Evolutionary conservation across 345 rosid species (phyloP).

Genomic region (Noccaea caerulescens): DNA sequence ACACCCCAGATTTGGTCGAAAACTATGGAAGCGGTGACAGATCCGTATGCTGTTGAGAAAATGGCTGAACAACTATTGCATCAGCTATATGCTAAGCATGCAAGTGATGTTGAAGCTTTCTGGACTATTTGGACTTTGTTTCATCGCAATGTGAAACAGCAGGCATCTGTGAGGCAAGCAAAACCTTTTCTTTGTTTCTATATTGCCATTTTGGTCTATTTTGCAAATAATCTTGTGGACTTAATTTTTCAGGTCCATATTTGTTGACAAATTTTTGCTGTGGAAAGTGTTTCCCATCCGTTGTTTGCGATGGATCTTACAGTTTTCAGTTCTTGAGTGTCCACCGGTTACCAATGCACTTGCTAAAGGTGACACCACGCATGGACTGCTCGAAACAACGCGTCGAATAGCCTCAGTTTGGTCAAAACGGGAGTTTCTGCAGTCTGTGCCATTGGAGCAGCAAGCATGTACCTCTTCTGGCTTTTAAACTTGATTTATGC

Average conservation of each 20-base stretch:
- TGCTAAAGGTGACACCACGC: slow-evolving; percentile 47
- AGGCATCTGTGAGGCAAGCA: slow-evolving; percentile 69
- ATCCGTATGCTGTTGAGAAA: slow-evolving; percentile 78
- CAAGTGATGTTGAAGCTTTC: slow-evolving; percentile 78
- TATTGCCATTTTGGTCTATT: slow-evolving; percentile 19
- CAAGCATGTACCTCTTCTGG: slow-evolving; percentile 87
- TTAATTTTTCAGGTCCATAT: slow-evolving; percentile 65
- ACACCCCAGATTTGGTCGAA: slow-evolving; percentile 64
- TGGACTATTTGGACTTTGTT: slow-evolving; percentile 84
- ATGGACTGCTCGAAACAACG: slow-evolving; percentile 59
- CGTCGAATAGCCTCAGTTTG: slow-evolving; percentile 69
- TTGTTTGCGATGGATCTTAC: slow-evolving; percentile 91
- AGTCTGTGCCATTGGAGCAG: slow-evolving; percentile 78
- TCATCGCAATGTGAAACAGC: slow-evolving; percentile 49
- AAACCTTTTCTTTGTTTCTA: slow-evolving; percentile 9
- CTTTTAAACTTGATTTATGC: slow-evolving; percentile 22
- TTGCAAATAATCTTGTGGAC: slow-evolving; percentile 21
- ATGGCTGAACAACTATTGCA: slow-evolving; percentile 78
- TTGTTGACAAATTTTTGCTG: slow-evolving; percentile 82
- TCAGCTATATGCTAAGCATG: slow-evolving; percentile 63
- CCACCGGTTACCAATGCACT: slow-evolving; percentile 60
- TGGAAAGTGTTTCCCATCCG: slow-evolving; percentile 93
- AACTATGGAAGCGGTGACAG: slow-evolving; percentile 71
- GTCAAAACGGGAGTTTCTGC: slow-evolving; percentile 82
- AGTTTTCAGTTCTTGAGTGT: slow-evolving; percentile 75